These are phyloP conservation scores for Phalaenopsis equestris DNA, from an alignment of 106 monocot species.

Conservation along the genomic window DNA sequence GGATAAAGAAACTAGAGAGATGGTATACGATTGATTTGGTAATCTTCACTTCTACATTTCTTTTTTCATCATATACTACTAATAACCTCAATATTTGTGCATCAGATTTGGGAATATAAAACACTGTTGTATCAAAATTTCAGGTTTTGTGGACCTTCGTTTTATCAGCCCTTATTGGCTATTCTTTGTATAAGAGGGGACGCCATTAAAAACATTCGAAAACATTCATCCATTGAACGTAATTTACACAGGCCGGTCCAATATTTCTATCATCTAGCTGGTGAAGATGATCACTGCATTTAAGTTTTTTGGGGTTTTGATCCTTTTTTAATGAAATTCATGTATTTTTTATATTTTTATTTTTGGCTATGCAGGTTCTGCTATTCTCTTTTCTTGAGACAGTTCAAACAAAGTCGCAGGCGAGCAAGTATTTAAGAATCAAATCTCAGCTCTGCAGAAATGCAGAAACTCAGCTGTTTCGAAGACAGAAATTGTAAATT, in stretches of 20 bases:
- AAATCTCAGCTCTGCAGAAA: neutral
- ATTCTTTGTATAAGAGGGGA: slow-evolving; percentile 64
- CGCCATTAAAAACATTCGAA: slow-evolving; percentile 1
- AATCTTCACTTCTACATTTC: slow-evolving; percentile 8
- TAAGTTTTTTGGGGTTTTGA: neutral
- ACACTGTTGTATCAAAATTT: neutral
- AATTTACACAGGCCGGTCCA: neutral
- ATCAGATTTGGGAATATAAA: neutral
- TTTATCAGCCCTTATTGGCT: slow-evolving; percentile 78
- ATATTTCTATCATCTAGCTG: neutral
- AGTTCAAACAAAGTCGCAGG: neutral
- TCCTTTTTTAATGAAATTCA: neutral
- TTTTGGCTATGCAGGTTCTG: neutral
- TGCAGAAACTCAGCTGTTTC: neutral
- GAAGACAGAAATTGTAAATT: neutral
- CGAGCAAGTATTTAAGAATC: neutral
- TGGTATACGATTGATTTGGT: slow-evolving; percentile 87
- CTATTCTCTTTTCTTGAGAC: neutral
- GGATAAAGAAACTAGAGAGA: slow-evolving; percentile 78
- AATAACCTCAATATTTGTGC: neutral
- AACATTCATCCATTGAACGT: neutral
- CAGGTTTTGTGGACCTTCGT: slow-evolving; percentile 94
- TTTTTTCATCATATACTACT: neutral
- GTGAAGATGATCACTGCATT: neutral
- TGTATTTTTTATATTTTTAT: neutral